Percentiles rank a stretch among this genome's conserved stretches.
These are phyloP conservation scores for Conoideocrella luteorostrata DNA, from an alignment of 2,329 filamentous ascomycete species.

Conservation along the genomic window DNA sequence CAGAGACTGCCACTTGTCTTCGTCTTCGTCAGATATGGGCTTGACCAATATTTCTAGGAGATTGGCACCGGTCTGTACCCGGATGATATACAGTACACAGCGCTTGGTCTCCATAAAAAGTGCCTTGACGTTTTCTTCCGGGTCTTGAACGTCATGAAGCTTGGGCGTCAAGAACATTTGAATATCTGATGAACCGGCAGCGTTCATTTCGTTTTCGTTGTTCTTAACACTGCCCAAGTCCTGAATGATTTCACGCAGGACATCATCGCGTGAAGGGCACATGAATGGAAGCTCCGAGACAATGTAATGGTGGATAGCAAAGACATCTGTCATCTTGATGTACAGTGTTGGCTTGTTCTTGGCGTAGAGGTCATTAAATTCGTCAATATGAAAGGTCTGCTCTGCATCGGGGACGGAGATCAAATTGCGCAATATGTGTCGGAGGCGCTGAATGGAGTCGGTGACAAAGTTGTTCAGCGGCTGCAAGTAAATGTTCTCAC, in stretches of 20 bases:
- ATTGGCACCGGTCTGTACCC: slow-evolving; percentile 84
- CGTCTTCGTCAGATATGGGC: slow-evolving; percentile 79
- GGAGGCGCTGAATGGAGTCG: slow-evolving; percentile 75
- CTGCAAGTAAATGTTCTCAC: slow-evolving; percentile 92
- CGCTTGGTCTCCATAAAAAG: slow-evolving; percentile 98
- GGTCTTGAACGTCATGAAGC: slow-evolving; percentile 83
- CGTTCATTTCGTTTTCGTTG: slow-evolving; percentile 89
- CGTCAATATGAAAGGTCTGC: slow-evolving; percentile 92
- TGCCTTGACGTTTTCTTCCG: slow-evolving; percentile 84
- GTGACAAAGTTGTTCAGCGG: slow-evolving; percentile 87
- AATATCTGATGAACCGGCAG: slow-evolving; percentile 81
- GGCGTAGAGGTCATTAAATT: slow-evolving; percentile 96
- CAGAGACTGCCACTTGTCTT: slow-evolving; percentile 77
- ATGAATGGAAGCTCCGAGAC: slow-evolving; percentile 71
- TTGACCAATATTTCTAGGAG: slow-evolving; percentile 95
- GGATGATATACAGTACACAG: slow-evolving; percentile 94
- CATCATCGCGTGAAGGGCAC: slow-evolving; percentile 76
- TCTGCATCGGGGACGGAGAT: slow-evolving; percentile 84
- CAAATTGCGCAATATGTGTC: slow-evolving; percentile 67
- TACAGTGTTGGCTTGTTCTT: slow-evolving; percentile 97
- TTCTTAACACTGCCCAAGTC: slow-evolving; percentile 94
- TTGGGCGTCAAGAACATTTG: slow-evolving; percentile 86
- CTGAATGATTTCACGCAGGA: slow-evolving; percentile 83
- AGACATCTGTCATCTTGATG: slow-evolving; percentile 97
- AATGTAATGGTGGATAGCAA: slow-evolving; percentile 87